phyloP scores from a whole-genome alignment of 257 asterid genomes.

The Lantana camara region DNA sequence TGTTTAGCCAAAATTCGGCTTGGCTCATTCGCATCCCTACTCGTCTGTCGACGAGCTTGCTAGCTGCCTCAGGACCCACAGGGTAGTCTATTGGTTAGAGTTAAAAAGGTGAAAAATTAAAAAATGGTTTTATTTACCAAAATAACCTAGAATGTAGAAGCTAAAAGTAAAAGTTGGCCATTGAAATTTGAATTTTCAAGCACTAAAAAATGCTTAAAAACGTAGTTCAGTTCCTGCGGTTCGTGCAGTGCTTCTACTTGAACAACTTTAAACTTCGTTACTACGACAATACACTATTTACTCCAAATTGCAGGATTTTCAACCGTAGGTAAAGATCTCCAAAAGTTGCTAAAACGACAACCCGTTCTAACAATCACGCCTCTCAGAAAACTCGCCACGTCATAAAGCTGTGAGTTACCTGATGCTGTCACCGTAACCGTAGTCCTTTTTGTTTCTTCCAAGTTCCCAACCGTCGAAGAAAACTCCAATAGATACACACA shows the following conservation, averaged over 20 bases:
- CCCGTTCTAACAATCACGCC: slow-evolving; percentile 8
- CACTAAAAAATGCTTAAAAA: too few species aligned
- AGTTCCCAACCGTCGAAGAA: slow-evolving; percentile 37
- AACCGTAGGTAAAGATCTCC: slow-evolving; percentile 3
- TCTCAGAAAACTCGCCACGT: slow-evolving; percentile 17
- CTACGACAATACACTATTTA: not conserved
- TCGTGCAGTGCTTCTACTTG: not conserved
- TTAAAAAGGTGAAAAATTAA: too few species aligned
- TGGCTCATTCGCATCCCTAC: too few species aligned
- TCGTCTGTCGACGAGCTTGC: too few species aligned
- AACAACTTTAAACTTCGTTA: not conserved
- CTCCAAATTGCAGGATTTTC: not conserved
- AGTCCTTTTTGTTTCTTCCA: not conserved
- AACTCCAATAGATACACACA: slow-evolving; percentile 25
- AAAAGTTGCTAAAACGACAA: slow-evolving; percentile 17
- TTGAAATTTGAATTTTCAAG: too few species aligned
- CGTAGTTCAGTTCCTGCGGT: not conserved
- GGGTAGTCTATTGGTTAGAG: too few species aligned
- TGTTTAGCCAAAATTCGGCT: too few species aligned
- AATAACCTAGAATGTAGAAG: too few species aligned
- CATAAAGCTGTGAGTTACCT: slow-evolving; percentile 22
- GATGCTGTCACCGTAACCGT: slow-evolving; percentile 23
- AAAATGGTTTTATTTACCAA: too few species aligned
- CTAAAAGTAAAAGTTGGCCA: too few species aligned
- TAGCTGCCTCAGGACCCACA: too few species aligned